These are phyloP conservation scores for Pichia paraexigua DNA, from an alignment of 805 yeast species.

Conservation along the genomic window DNA sequence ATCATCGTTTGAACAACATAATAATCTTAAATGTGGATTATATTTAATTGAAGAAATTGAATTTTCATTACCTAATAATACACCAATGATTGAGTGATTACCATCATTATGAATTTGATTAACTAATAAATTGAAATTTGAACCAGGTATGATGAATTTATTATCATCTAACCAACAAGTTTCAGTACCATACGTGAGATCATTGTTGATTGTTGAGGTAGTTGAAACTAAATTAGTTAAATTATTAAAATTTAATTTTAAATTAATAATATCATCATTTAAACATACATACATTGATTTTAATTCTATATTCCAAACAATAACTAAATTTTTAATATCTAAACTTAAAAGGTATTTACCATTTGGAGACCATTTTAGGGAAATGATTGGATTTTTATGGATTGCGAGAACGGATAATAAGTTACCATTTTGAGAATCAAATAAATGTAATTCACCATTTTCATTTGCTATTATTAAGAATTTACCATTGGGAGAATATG, in stretches of 20 bases:
- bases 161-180: constrained; percentile 67
- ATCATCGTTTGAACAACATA: constrained; percentile 78
- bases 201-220: not conserved
- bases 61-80: constrained; percentile 57
- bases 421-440: constrained; percentile 60
- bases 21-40: constrained; percentile 40
- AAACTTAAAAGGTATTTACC: constrained; percentile 50
- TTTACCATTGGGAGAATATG: constrained; percentile 65
- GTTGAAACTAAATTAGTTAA: constrained; percentile 3
- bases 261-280: constrained; percentile 21
- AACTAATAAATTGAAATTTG: constrained; percentile 45
- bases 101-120: constrained; percentile 34
- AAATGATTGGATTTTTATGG: constrained; percentile 48
- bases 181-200: constrained; percentile 35
- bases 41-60: constrained; percentile 50
- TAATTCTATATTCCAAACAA: constrained; percentile 59
- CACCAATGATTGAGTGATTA: constrained; percentile 40
- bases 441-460: constrained; percentile 69
- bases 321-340: constrained; percentile 46
- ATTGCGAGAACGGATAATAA: constrained; percentile 46
- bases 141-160: constrained; percentile 66
- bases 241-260: not conserved
- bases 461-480: constrained; percentile 54
- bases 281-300: constrained; percentile 43
- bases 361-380: constrained; percentile 51